Base-by-base conservation (phyloP, 306 rosid genomes). In the Heteromeles arbutifolia region DNA sequence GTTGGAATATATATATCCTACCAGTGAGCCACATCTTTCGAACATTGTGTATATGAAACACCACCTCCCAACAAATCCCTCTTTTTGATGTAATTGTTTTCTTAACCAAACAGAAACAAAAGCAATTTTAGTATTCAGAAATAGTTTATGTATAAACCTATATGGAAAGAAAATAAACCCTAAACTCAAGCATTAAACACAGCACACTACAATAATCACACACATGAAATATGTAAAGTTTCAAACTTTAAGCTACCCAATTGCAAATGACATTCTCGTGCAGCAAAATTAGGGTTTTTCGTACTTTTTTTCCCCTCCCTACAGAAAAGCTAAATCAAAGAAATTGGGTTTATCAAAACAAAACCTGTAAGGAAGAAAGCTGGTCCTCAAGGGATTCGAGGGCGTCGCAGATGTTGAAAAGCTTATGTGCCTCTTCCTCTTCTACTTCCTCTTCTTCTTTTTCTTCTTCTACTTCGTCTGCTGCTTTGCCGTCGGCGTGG, bases 331-430 rank as follows among this genome's bases (percentile, higher is more conserved):
- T 69, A 68, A 41, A 50, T 13, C 1, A 57, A 74, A 28, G 67
- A 75, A 77, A 58, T 11, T 15, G 41, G 43, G 79, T 45, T 82
- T 68, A 56, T 22, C 13, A 22, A 43, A 41, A 45, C 24, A 67
- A 57, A 45, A 91, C 98, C 97, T 90, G 99, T 82, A 95, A 74
- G 34, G 88, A 85, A 74, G 97, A 84, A 78, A 95, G 91, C 82
- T 95, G 97, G 74, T 80, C 85, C 86, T 95, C 97, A 82, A 95
- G 91, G 69, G 97, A 86, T 70, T 90, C 93, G 32, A 95, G 86
- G 32, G 99, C 97, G 75, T 92, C 91, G 71, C 90, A 90, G 45
- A 95, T 88, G 79, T 82, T 95, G 77, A 88, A 83, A 26, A 95
- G 92, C 44, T 84, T 86, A 19, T 83, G 90, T 4, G 88, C 86